phyloP scores from a whole-genome alignment of 257 asterid species.

The Solanum rostratum region DNA sequence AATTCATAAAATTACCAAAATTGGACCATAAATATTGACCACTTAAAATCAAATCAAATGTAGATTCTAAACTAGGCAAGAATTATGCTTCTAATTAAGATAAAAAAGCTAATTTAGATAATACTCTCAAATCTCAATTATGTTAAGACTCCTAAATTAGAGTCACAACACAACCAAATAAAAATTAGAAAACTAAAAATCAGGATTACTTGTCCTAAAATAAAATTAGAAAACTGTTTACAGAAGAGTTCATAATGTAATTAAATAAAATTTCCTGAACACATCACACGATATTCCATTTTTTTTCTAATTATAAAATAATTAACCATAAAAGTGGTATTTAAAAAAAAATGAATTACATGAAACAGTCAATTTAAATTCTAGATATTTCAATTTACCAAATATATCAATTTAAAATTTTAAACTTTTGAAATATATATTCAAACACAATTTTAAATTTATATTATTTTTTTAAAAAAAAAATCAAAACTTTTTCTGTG shows the following conservation, averaged over 20 bases:
- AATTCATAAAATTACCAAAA: neutral
- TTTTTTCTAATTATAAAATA: neutral
- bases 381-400: neutral
- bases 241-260: neutral
- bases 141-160: neutral
- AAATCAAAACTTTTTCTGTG: too few relatives aligned
- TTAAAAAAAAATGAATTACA: neutral
- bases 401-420: neutral
- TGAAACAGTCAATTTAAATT: neutral
- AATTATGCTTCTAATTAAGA: neutral
- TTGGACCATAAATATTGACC: neutral
- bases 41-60: neutral
- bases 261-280: neutral
- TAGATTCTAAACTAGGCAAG: neutral
- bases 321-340: neutral
- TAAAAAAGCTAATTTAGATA: neutral
- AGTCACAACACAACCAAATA: neutral
- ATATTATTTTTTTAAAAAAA: too few relatives aligned
- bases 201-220: neutral
- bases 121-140: neutral
- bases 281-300: neutral
- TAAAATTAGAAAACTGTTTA: neutral
- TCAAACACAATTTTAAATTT: neutral
- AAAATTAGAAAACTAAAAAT: neutral
- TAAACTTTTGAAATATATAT: neutral